Percentiles rank a stretch among this genome's conserved stretches.
phyloP scores from a whole-genome alignment of 208 protist genomes.

The Crithidia thermophila region DNA sequence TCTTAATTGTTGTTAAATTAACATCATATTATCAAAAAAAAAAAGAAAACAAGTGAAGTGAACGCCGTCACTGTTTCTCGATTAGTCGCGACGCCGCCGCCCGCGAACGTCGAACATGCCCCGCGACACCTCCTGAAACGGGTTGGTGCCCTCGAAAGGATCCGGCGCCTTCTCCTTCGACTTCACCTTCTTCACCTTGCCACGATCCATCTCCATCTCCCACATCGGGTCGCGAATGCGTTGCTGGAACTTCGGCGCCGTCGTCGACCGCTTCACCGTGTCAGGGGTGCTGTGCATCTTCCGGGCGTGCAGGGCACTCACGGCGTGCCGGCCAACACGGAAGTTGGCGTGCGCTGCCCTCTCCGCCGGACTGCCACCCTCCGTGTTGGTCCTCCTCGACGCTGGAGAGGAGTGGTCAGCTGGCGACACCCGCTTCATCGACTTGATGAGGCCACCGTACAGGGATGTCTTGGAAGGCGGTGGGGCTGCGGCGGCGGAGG shows the following conservation, averaged over 20 bases:
- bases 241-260: slow-evolving; percentile 79
- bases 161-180: slow-evolving; percentile 34
- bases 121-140: slow-evolving; percentile 45
- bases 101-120: slow-evolving; percentile 52
- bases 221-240: slow-evolving; percentile 75
- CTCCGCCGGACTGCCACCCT: too few species aligned
- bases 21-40: too few species aligned
- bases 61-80: neutral
- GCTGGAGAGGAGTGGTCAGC: neutral
- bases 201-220: slow-evolving; percentile 90
- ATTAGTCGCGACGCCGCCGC: slow-evolving; percentile 24
- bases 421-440: slow-evolving; percentile 33
- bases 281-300: slow-evolving; percentile 36
- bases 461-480: slow-evolving; percentile 16
- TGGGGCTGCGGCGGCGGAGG: neutral
- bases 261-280: slow-evolving; percentile 47
- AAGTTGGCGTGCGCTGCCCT: neutral
- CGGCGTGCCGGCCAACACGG: slow-evolving; percentile 45
- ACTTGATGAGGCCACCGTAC: slow-evolving; percentile 63
- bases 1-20: too few species aligned
- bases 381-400: neutral
- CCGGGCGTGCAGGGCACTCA: slow-evolving; percentile 41
- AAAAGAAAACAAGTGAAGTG: neutral
- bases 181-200: slow-evolving; percentile 83
- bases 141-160: slow-evolving; percentile 36